These are phyloP conservation scores for Kokia cookei DNA, from an alignment of 441 rosid genomes.

Conservation along the genomic window DNA sequence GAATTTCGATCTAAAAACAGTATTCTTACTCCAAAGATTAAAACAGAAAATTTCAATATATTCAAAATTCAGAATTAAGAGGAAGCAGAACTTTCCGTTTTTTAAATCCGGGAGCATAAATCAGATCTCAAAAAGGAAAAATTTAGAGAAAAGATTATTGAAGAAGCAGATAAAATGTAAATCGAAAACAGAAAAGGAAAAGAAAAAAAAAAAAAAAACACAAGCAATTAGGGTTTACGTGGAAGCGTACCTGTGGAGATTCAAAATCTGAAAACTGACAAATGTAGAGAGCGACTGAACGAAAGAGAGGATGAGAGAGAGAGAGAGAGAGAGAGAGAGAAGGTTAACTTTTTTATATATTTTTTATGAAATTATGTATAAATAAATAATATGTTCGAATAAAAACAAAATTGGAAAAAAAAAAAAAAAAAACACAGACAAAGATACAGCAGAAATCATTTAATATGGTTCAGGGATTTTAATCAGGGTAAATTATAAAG, in stretches of 20 bases:
- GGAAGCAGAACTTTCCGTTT: conserved; percentile 3
- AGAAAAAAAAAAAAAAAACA: conserved; percentile 1
- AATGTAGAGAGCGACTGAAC: conserved; percentile 12
- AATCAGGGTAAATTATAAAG: too few species aligned
- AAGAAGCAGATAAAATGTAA: neutral
- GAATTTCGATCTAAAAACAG: neutral
- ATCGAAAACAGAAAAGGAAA: neutral
- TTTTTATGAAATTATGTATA: neutral
- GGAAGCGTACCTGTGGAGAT: conserved; percentile 28
- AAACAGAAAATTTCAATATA: conserved; percentile 2
- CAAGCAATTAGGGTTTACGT: conserved; percentile 32
- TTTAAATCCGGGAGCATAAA: conserved; percentile 8
- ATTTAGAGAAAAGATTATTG: neutral
- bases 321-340: too few species aligned
- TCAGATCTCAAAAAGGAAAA: conserved; percentile 36
- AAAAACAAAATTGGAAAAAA: neutral
- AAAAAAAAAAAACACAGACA: neutral
- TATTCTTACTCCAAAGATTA: neutral
- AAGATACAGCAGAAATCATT: neutral
- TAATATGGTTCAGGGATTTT: neutral
- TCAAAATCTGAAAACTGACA: conserved; percentile 8
- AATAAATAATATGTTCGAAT: conserved; percentile 4
- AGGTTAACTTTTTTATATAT: neutral
- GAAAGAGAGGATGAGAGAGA: neutral
- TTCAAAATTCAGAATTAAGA: neutral